Conservation (phyloP, 208 protist genomes). For the Lotmaria passim region DNA sequence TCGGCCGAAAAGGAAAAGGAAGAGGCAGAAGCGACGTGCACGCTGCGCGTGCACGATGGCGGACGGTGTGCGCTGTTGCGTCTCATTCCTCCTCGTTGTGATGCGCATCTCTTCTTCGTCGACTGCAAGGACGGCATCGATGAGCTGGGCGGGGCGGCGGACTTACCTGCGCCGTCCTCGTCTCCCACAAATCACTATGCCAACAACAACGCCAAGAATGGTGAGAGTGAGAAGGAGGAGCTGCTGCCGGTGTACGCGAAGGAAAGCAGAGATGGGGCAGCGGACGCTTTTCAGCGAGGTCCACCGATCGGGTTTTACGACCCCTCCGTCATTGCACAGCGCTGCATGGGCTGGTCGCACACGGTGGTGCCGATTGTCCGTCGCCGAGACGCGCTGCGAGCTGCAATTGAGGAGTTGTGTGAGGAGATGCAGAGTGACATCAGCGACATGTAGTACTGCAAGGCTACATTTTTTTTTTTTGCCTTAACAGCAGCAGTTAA, state of each 20-base stretch:
- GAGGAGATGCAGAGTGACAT: conserved; percentile 62
- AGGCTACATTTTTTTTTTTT: conserved; percentile 1
- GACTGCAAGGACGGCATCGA: conserved; percentile 36
- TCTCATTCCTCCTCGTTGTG: conserved; percentile 31
- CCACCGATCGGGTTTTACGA: conserved; percentile 25
- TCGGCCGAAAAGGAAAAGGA: not conserved
- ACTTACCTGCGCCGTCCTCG: not conserved
- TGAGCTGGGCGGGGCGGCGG: conserved; percentile 8
- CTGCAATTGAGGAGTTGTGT: conserved; percentile 38
- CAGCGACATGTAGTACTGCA: conserved; percentile 34
- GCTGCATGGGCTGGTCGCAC: conserved; percentile 41
- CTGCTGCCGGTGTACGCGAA: conserved; percentile 20
- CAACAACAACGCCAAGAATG: no score
- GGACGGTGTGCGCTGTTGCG: conserved; percentile 41
- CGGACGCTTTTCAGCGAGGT: not conserved
- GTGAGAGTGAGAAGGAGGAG: conserved; percentile 19
- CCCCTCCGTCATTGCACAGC: conserved; percentile 23
- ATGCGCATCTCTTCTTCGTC: conserved; percentile 51
- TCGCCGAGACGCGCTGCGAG: conserved; percentile 29
- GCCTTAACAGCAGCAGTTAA: not conserved
- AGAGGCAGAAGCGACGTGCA: not conserved
- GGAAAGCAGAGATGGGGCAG: not conserved
- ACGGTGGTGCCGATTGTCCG: conserved; percentile 17
- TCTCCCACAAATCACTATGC: no score
- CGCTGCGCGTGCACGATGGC: conserved; percentile 54